Evolutionary conservation across 805 yeast genomes (phyloP), one percentile per base, ranked within the genome.

Genomic region (Kazachstania martiniae): DNA sequence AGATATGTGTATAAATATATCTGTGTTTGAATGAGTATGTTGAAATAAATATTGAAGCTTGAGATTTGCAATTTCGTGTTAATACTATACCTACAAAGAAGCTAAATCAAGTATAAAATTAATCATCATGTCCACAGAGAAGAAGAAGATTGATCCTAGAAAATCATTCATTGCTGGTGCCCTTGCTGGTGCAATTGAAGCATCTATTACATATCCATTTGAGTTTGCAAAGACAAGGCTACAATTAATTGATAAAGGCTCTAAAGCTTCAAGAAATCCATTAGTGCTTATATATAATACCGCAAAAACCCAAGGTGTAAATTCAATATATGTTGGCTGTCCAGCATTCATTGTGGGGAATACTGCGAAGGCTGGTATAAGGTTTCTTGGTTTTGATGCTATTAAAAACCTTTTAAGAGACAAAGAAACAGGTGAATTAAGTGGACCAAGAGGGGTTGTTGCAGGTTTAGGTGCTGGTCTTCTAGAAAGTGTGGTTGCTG

Each of bases 391-490:
- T 2, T 89, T 84, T 49, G 98, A 91, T 54, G 68, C 80, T 12
- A 81, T 91, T 56, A 87, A 86, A 55, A 68, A 74, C 33, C 44
- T 80, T 21, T 63, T 89, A 35, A 73, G 77, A 18, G 97, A 91
- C 56, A 74, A 75, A 44, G 71, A 82, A 40, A 52, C 59, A 4
- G 97, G 97, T 5, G 81, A 84, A 56, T 61, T 91, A 30, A 75
- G 91, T 22, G 94, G 94, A 3, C 77, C 91, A 6, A 61, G 94
- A 49, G 97, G 97, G 43, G 93, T 87, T 5, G 38, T 89, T 21
- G 98, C 98, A 1, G 98, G 98, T n/a, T 64, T 91, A 27, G 96
- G 97, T 29, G 98, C 98, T 3, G 98, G 98, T 23, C 70, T 87
- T 28, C 59, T 89, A 39, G 98, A 89, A 55, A 79, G 94, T 36